Base-by-base conservation (phyloP, 2,329 filamentous ascomycete species). In the Epichloe typhina region DNA sequence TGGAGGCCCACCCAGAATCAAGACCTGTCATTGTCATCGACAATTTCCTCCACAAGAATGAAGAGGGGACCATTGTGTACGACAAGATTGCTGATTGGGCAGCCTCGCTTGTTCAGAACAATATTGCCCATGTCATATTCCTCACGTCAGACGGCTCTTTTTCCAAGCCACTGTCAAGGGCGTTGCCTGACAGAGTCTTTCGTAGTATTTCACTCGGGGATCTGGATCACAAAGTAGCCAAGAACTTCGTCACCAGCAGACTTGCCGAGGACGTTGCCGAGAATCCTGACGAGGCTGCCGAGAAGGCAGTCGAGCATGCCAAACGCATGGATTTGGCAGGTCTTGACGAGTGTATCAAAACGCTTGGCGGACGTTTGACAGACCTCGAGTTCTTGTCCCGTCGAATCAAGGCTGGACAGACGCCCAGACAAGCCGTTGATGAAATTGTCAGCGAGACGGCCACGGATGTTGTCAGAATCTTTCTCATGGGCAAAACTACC, bases 351-450 rank as follows among this genome's bases (percentile, higher is more conserved):
- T 90, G 86, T 58, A 94, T 97, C 56, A 77, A 82, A 31, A 77
- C 83, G 0, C 76, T 98, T 1, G 93, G 93, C 21, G 93, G 93
- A 2, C 86, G 93, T 3, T 76, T 98, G n/a, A 95, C 89, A 0
- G 93, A 98, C 62, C 82, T 98, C 19, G 91, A 97, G 63, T 94
- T 93, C 62, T 80, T 98, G 42, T 86, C 90, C n/a, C 82, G 91
- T 37, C 79, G 93, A 17, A 85, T 98, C 59, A 88, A 88, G 67
- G 82, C 85, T 1, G 91, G 93, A 15, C 89, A 96, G 64, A 84
- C 77, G 2, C 93, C 93, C 0, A 77, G 76, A 55, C 76, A 84
- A 57, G 93, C 93, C 3, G 84, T 96, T 2, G 74, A 82, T 21
- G 89, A 95, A 56, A 97, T 98, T 55, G 85, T 95, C 50, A 83